phyloP scores from a whole-genome alignment of 2,329 filamentous ascomycete species.

The Moelleriella libera region DNA sequence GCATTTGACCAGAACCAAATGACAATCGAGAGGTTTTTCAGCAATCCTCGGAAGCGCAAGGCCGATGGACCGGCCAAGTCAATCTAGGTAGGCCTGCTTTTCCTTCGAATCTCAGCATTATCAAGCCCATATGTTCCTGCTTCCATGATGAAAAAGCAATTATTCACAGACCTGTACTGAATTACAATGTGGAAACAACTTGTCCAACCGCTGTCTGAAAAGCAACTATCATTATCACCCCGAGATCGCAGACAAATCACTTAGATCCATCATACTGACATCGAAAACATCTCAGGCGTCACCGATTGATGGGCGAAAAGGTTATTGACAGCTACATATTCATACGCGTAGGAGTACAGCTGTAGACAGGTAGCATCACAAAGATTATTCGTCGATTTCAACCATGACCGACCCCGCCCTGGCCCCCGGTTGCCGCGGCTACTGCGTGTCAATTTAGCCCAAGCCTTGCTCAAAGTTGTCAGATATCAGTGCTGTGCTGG shows the following conservation, averaged over 20 bases:
- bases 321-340: too few species aligned
- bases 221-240: not conserved
- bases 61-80: not conserved
- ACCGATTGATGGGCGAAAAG: too few species aligned
- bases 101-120: too few species aligned
- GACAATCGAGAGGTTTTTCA: conserved; percentile 68
- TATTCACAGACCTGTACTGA: conserved; percentile 80
- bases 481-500: conserved; percentile 40
- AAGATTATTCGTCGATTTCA: too few species aligned
- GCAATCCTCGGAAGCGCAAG: conserved; percentile 4
- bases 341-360: too few species aligned
- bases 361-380: too few species aligned
- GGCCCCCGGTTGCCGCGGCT: too few species aligned
- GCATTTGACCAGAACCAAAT: conserved; percentile 62
- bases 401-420: too few species aligned
- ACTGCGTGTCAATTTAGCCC: too few species aligned
- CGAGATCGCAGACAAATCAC: too few species aligned
- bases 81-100: not conserved
- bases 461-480: conserved; percentile 2
- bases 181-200: conserved; percentile 52
- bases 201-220: conserved; percentile 76
- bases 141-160: conserved; percentile 52
- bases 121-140: too few species aligned
- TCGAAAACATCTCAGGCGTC: too few species aligned
- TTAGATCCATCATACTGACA: not conserved